Evolutionary conservation across 257 asterid genomes (phyloP), one percentile per base, ranked within the genome.

Genomic region (Ligustrum vulgare): DNA sequence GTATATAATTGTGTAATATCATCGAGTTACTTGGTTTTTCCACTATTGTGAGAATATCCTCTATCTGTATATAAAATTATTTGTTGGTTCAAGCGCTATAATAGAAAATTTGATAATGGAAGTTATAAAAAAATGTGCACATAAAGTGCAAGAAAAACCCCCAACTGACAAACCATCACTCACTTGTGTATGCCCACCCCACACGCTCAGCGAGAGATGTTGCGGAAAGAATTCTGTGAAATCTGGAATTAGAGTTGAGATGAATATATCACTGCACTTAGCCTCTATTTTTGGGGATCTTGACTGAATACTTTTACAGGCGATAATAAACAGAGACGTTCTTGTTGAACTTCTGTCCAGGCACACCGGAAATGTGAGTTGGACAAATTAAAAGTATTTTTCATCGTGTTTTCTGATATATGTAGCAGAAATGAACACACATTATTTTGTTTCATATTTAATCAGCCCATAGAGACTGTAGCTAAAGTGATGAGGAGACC

Each of bases 341-440:
- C 89, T 90, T 60, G 92, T 92, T 77, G 72, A 84, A 81, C 97
- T 94, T 72, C 56, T 94, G 65, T 93, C 98, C 11, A 84, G 85
- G 86, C 98, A 92, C 87, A 92, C 98, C 67, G 97, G 86, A 85
- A 91, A 90, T 58, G 98, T 94, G 80, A 91, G 98, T 86, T 58
- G 76, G 77, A 77, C 63, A 2, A 49, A 8, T 64, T 33, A 3
- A 69, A 9, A 69, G 33, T 49, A 20, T 25, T 32, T 32, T 28
- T 78, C 54, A 65, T 72, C 22, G 11, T 60, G 18, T 47, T 86
- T 66, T 64, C 47, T 35, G 65, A 69, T 70, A 72, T 47, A 18
- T 39, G 78, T 71, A 16, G 47, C 5, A 54, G 39, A 70, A 73
- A 31, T 35, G 43, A 64, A 70, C 43, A 33, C 33, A 23, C 74